A percentile compares a stretch with the other conserved stretches of the same genome.
phyloP scores from a whole-genome alignment of 1,139 yeast genomes.

The Yamadazyma oceani region DNA sequence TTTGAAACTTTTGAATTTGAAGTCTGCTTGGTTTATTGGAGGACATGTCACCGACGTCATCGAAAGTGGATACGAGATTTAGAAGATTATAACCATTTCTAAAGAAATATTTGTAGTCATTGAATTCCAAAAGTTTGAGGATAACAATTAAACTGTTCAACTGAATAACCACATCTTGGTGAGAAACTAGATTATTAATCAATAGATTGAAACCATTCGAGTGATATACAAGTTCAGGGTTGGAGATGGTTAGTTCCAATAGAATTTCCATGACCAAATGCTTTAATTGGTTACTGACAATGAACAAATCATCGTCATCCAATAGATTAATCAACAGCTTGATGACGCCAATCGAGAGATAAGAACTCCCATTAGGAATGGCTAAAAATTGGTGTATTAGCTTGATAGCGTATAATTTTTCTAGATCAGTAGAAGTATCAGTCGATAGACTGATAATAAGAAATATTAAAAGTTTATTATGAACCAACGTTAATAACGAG shows the following conservation, averaged over 20 bases:
- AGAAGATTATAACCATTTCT: conserved; percentile 66
- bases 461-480: conserved; percentile 58
- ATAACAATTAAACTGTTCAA: conserved; percentile 60
- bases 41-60: conserved; percentile 14
- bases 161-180: conserved; percentile 35
- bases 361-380: conserved; percentile 54
- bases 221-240: conserved; percentile 60
- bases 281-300: conserved; percentile 7
- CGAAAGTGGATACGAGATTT: conserved; percentile 61
- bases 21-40: conserved; percentile 4
- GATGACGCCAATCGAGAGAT: conserved; percentile 63
- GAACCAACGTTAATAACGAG: conserved; percentile 47
- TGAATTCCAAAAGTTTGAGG: conserved; percentile 58
- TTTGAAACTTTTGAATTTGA: conserved; percentile 45
- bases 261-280: conserved; percentile 53
- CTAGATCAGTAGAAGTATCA: conserved; percentile 49
- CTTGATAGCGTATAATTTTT: conserved; percentile 78
- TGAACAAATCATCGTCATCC: conserved; percentile 33
- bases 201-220: conserved; percentile 68
- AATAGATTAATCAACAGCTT: conserved; percentile 73
- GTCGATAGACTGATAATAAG: conserved; percentile 66
- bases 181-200: conserved; percentile 58
- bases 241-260: conserved; percentile 63
- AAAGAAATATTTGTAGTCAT: conserved; percentile 55
- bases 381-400: conserved; percentile 63